Conservation (phyloP, 192 early-diverging fungal species). For the Entomortierella chlamydospora region DNA sequence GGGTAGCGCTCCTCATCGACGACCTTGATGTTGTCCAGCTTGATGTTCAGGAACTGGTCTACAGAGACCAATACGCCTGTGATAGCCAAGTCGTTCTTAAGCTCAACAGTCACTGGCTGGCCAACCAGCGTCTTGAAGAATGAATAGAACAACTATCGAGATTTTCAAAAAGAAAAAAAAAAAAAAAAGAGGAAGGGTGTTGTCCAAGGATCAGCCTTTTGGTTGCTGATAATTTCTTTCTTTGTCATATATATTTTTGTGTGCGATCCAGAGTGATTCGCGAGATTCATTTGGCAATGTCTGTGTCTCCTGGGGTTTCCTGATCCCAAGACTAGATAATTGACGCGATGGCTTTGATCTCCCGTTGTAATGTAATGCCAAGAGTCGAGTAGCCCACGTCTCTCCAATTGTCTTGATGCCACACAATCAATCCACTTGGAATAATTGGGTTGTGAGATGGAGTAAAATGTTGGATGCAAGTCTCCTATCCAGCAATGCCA, state of each 20-base stretch:
- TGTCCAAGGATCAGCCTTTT: too few relatives aligned
- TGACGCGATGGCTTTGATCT: too few relatives aligned
- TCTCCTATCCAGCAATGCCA: too few relatives aligned
- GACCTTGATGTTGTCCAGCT: slow-evolving; percentile 92
- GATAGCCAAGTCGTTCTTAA: slow-evolving; percentile 98
- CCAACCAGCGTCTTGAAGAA: slow-evolving; percentile 99
- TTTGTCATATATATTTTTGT: too few relatives aligned
- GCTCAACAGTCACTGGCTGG: slow-evolving; percentile 94
- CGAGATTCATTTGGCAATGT: not conserved
- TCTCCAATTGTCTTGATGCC: too few relatives aligned
- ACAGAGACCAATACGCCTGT: slow-evolving; percentile 94
- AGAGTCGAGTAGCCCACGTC: too few relatives aligned
- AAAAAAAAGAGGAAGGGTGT: not conserved
- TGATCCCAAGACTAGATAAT: too few relatives aligned
- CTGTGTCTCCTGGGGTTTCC: too few relatives aligned
- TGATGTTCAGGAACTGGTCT: slow-evolving; percentile 99
- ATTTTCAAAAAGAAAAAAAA: not conserved
- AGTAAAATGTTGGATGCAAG: not conserved
- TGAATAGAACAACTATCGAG: slow-evolving; percentile 93
- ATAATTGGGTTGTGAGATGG: not conserved
- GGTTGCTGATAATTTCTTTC: too few relatives aligned
- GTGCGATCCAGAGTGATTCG: not conserved
- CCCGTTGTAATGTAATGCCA: too few relatives aligned
- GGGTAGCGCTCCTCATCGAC: slow-evolving; percentile 90
- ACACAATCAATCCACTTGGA: not conserved